A percentile compares a stretch with the other conserved stretches of the same genome.
Evolutionary conservation across 495 filamentous ascomycete genomes (phyloP).

Genomic region (Aspergillus baeticus): DNA sequence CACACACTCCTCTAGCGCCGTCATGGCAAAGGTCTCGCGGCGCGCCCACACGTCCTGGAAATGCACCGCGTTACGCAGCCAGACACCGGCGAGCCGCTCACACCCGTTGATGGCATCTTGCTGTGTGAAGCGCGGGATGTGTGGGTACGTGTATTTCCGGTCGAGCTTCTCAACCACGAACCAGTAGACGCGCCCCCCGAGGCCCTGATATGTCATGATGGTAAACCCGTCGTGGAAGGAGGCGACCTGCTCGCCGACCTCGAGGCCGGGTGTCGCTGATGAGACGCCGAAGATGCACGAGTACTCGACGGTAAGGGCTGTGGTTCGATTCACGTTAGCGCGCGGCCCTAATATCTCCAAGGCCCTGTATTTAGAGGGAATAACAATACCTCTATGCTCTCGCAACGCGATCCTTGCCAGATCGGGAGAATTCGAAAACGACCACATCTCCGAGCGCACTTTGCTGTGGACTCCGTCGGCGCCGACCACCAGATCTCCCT

Average conservation of each 20-base stretch:
- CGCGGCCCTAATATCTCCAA: no score
- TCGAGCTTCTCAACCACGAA: slow-evolving; percentile 43
- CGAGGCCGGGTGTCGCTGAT: slow-evolving; percentile 10
- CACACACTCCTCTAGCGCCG: not conserved
- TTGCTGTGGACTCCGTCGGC: slow-evolving; percentile 7
- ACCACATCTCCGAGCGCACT: slow-evolving; percentile 27
- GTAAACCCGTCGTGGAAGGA: slow-evolving; percentile 15
- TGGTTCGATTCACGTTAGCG: not conserved
- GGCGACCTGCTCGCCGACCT: slow-evolving; percentile 17
- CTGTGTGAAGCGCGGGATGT: slow-evolving; percentile 33
- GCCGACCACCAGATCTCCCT: slow-evolving; percentile 11
- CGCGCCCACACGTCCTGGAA: not conserved
- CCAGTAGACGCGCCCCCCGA: slow-evolving; percentile 24
- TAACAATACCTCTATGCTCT: not conserved
- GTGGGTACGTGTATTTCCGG: slow-evolving; percentile 31
- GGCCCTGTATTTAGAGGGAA: no score
- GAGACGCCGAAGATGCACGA: slow-evolving; percentile 26
- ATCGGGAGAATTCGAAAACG: slow-evolving; percentile 21
- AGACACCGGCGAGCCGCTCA: not conserved
- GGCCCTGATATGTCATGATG: slow-evolving; percentile 19
- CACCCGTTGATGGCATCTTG: not conserved
- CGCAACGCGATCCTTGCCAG: slow-evolving; percentile 3
- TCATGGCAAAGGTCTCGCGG: not conserved
- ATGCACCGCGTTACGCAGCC: not conserved
- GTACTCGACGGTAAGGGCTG: slow-evolving; percentile 23